Base-by-base conservation (phyloP, 768 basidiomycete genomes). In the Boletus edulis region DNA sequence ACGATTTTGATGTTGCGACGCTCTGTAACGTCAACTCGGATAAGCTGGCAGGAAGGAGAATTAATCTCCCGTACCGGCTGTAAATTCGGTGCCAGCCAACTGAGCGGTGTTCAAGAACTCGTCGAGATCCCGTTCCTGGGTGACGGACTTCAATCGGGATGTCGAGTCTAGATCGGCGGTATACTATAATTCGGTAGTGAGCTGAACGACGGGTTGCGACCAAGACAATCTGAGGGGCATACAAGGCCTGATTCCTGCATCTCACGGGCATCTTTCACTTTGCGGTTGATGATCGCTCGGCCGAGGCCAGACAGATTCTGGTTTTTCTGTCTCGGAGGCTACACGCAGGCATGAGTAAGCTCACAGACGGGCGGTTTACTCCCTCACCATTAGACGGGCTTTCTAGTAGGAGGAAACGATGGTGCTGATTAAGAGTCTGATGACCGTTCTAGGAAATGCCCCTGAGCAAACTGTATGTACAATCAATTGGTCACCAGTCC, bases 101-200 rank as follows among this genome's bases (percentile, higher is more conserved):
- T 94, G 90, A 11, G 97, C 97, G 13, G 92, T 97, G 66, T 84
- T 95, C 52, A 99, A 73, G 69, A 99, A 99, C 72, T 95, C 96
- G 61, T 98, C 94, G 18, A 99, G 77, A 75, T 98, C 94, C 52
- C 85, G 78, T 74, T 99, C 96, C 73, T 98, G 95, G 0, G 97
- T 99, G 20, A 99, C 86, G 0, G 96, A 98, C 67, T 87, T 84
- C 37, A 99, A 79, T 34, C 85, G 85, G 50, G 78, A 78, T 8
- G 84, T 79, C 12, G 79, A 69, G 52, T 90, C 87, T 18, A 85
- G 48, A 63, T 96, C 93, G 3, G 89, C 86, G 5, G 83, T 81
- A 70, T 89, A 94, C 91, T 67, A 15, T 14, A 3, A 32, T 18
- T 39, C 7, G 3, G 18, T 14, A 24, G 47, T 92, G 18, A 62